Base-by-base conservation (phyloP, 164 flowering plant genomes). In the Echeveria elegans region DNA sequence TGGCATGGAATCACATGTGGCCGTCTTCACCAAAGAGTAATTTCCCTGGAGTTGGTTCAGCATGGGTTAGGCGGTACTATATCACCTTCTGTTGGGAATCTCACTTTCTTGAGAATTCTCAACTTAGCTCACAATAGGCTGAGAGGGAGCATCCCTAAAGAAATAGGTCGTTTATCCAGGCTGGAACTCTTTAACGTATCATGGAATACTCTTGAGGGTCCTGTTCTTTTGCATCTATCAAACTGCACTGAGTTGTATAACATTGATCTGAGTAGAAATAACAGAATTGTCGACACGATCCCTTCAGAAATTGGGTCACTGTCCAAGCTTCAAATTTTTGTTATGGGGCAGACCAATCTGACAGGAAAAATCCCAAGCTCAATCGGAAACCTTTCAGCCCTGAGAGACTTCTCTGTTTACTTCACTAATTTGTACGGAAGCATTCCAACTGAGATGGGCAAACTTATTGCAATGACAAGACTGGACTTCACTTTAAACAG, bases 1-100 rank as follows among this genome's bases (percentile, higher is more conserved):
- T 80, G 81, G 83, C 21, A 16, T 5, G 81, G 83, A 14, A 70
- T 80, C 41, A 63, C 73, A 23, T 76, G 81, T 64, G 68, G 77
- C 36, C 12, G 11, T 2, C 62, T n/a, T 5, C 66, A 68, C 12
- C 65, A 60, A 56, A 74, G 83, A 50, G 83, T 78, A 18, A 68
- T 70, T 0, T 6, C 19, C 1, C 18, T 80, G 43, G 16, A 43
- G 28, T 43, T 80, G 15, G 2, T n/a, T 6, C 24, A 50, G 5
- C 65, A 47, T 5, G 30, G 59, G 5, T 34, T 80, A n/a, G 63
- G 28, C 2, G 83, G 83, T 0, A 43, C 73, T 19, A 29, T 78
- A 0, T 63, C 78, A 28, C 76, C 84, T 1, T 52, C 61, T 4
- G 52, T 78, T 34, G 82, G 72, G 4, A 81, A 81, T 40, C 77